Percentiles rank a stretch among this genome's conserved stretches.
phyloP scores from a whole-genome alignment of 306 rosid species.

The Cucurbita ficifolia region DNA sequence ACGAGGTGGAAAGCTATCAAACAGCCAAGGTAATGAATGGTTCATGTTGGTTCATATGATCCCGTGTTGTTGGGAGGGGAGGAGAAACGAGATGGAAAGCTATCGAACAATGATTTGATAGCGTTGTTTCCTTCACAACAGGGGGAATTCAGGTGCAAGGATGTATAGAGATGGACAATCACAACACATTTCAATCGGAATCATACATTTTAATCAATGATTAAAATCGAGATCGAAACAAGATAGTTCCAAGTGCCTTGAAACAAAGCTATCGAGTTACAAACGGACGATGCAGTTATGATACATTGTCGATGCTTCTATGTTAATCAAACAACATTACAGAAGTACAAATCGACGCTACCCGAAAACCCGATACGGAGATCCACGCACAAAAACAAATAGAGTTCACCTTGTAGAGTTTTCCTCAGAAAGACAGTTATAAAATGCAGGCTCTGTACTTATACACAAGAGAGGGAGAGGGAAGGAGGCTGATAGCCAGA shows the following conservation, averaged over 20 bases:
- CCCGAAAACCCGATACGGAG: background rate
- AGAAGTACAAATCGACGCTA: background rate
- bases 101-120: background rate
- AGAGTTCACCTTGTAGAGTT: background rate
- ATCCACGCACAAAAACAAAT: background rate
- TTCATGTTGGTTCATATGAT: too few relatives aligned
- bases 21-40: too few relatives aligned
- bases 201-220: background rate
- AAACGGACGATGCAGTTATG: background rate
- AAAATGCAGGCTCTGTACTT: background rate
- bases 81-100: background rate
- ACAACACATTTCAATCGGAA: background rate
- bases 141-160: background rate
- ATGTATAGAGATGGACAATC: background rate
- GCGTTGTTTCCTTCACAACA: background rate
- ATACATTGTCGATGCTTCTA: conserved; percentile 3
- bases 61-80: too few relatives aligned
- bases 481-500: background rate
- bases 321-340: conserved; percentile 1
- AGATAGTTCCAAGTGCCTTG: background rate
- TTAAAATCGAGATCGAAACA: background rate
- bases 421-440: background rate
- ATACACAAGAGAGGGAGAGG: background rate
- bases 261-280: background rate
- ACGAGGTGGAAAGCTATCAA: background rate